Base-by-base conservation (phyloP, 345 rosid species). In the Odontarrhena argentea region DNA sequence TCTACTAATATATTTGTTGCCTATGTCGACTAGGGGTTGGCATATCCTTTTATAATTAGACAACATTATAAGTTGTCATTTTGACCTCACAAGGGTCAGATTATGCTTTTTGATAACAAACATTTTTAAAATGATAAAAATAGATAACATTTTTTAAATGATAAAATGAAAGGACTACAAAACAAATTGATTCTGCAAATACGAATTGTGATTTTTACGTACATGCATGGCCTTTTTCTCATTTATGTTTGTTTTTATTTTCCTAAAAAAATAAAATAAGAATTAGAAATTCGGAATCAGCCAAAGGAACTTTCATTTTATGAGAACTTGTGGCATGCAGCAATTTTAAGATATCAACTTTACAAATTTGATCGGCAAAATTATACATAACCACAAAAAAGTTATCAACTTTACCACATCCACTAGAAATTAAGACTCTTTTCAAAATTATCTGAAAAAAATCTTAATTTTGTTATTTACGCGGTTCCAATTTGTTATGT, bases 291-390 rank as follows among this genome's bases (percentile, higher is more conserved):
- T 7, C 4, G 9, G n/a, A 42, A 28, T 7, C 55, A 13, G 38
- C 55, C 55, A 45, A 55, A 54, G 12, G 14, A 41, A 44, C 10
- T 42, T 53, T 30, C 62, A 32, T 45, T 53, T 54, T 62, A 43
- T 43, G 36, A 66, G 53, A 35, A 55, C 44, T 45, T 67, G 55
- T 67, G 63, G 55, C 54, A 44, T 24, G 43, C 45, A 67, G 45
- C 55, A 11, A 53, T 34, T 32, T 66, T 65, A 40, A 40, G 30
- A 11, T 41, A 65, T 12, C 22, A 44, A 14, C 25, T 41, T 41
- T 52, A 28, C 32, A 64, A 40, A 12, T 50, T 41, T 28, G 60
- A 64, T 51, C 40, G 34, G 34, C 60, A 53, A 42, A 30, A 14
- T 41, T 14, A 14, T 41, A 52, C 3, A 52, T 30, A 15, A 41